These are phyloP conservation scores for Suaeda aralocaspica DNA, from an alignment of 148 eudicot species.

Conservation along the genomic window DNA sequence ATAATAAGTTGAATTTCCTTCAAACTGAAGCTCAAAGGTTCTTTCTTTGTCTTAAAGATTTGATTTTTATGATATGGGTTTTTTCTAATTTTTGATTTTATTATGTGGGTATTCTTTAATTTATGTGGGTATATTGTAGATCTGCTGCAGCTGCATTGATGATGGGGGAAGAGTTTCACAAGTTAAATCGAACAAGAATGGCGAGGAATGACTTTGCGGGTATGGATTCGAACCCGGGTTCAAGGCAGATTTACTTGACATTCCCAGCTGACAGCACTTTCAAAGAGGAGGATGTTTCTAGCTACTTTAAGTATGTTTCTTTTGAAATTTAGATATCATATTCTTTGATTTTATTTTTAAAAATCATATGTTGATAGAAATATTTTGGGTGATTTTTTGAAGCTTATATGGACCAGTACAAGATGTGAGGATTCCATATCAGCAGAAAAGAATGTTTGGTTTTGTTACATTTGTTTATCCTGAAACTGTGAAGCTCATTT, in stretches of 20 bases:
- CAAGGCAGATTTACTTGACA: conserved; percentile 84
- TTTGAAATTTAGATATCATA: background rate
- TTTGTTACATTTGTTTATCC: conserved; percentile 85
- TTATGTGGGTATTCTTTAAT: conserved; percentile 4
- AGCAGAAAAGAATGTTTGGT: conserved; percentile 96
- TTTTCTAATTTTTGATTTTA: background rate
- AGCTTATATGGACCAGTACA: conserved; percentile 89
- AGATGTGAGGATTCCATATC: conserved; percentile 96
- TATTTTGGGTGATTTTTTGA: conserved; percentile 27
- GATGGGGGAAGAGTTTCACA: conserved; percentile 70
- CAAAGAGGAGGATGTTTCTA: conserved; percentile 87
- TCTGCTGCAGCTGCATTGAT: conserved; percentile 66
- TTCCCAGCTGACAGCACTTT: conserved; percentile 95
- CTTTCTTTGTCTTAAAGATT: background rate
- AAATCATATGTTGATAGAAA: too few species aligned
- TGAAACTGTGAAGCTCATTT: conserved; percentile 74
- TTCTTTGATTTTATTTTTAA: too few species aligned
- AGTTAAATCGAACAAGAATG: conserved; percentile 43
- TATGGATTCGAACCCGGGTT: conserved; percentile 41
- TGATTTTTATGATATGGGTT: background rate
- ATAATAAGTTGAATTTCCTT: conserved; percentile 43
- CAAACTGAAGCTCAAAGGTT: conserved; percentile 65
- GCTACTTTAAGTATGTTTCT: conserved; percentile 64
- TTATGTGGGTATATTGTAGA: conserved; percentile 43
- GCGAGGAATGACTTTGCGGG: conserved; percentile 59